Evolutionary conservation across 2,329 filamentous ascomycete species (phyloP).

Genomic region (Davidsoniella virescens): DNA sequence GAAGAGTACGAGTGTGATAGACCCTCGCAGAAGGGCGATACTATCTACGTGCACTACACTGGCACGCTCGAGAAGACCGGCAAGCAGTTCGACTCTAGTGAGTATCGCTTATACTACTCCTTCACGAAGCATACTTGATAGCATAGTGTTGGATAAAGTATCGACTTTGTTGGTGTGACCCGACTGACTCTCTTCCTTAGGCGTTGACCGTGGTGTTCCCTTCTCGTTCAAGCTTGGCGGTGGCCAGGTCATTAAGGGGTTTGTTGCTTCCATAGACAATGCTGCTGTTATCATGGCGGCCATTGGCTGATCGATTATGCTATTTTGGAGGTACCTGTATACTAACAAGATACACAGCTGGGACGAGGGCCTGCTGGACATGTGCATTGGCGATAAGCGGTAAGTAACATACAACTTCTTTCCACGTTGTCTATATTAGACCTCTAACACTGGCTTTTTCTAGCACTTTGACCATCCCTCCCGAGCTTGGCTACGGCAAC

Average conservation of each 20-base stretch:
- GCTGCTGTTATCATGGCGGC: too few relatives aligned
- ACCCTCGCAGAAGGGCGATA: conserved; percentile 62
- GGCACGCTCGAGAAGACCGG: conserved; percentile 63
- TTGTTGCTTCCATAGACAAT: conserved; percentile 19
- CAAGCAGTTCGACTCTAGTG: conserved; percentile 65
- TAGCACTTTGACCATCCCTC: conserved; percentile 75
- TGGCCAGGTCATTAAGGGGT: conserved; percentile 82
- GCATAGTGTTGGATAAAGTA: background rate
- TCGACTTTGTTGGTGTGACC: too few relatives aligned
- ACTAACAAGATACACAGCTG: conserved; percentile 35
- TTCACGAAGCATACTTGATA: background rate
- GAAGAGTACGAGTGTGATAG: conserved; percentile 61
- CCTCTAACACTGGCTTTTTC: conserved; percentile 15
- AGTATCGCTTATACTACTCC: conserved; percentile 16
- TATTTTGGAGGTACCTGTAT: conserved; percentile 13
- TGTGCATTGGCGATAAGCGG: conserved; percentile 91
- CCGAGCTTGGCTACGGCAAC: conserved; percentile 67
- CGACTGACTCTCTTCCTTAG: conserved; percentile 18
- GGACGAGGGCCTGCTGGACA: conserved; percentile 78
- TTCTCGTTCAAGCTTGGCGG: conserved; percentile 65
- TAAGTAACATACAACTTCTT: conserved; percentile 18
- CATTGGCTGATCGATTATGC: background rate
- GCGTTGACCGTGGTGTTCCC: conserved; percentile 60
- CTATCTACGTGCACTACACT: conserved; percentile 72
- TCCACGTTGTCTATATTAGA: background rate